phyloP scores from a whole-genome alignment of 345 rosid species.

The Brassica incana region DNA sequence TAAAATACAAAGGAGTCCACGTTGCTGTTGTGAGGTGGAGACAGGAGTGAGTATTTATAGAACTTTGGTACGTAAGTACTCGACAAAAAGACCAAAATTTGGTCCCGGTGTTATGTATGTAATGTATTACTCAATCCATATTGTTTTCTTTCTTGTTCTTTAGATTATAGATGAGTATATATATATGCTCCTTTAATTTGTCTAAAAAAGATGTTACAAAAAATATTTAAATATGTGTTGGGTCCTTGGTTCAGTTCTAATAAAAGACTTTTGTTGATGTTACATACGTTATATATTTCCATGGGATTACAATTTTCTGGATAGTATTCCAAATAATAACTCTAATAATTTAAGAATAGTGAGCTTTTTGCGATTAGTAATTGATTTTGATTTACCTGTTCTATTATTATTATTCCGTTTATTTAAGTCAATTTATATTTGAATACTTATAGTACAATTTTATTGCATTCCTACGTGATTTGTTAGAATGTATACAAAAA shows the following conservation, averaged over 20 bases:
- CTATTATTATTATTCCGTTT: not conserved
- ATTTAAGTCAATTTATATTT: not conserved
- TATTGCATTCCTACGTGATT: not conserved
- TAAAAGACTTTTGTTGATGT: not conserved
- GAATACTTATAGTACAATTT: not conserved
- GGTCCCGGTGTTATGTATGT: conserved; percentile 18
- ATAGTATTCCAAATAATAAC: not conserved
- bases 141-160: not conserved
- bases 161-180: not conserved
- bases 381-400: not conserved
- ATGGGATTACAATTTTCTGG: not conserved
- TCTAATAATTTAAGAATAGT: not conserved
- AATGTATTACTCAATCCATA: not conserved
- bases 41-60: conserved; percentile 26
- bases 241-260: not conserved
- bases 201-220: not conserved
- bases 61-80: conserved; percentile 5
- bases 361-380: not conserved
- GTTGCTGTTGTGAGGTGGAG: conserved; percentile 30
- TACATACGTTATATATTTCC: not conserved
- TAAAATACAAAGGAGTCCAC: conserved; percentile 25
- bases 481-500: not conserved
- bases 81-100: conserved; percentile 15
- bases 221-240: not conserved
- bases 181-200: conserved; percentile 15